Conservation (phyloP, 257 asterid genomes). For the Thymus quinquecostatus region DNA sequence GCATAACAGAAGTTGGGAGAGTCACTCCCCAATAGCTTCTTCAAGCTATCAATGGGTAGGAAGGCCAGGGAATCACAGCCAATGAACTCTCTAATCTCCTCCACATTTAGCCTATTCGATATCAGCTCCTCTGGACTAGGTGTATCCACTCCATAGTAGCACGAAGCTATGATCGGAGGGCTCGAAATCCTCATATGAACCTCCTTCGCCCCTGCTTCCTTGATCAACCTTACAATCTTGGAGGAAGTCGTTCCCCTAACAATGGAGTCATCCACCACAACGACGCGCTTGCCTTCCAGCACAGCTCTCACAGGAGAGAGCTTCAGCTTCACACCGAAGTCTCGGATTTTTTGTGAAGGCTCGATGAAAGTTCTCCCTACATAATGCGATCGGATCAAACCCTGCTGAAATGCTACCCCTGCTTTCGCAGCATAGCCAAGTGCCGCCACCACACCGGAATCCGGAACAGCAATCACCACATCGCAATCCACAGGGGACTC, state of each 20-base stretch:
- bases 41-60: conserved; percentile 63
- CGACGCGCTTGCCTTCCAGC: conserved; percentile 92
- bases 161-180: conserved; percentile 86
- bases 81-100: conserved; percentile 72
- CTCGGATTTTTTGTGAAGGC: conserved; percentile 92
- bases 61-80: conserved; percentile 88
- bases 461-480: conserved; percentile 91
- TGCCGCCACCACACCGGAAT: conserved; percentile 93
- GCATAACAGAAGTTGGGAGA: conserved; percentile 67
- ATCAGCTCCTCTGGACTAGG: conserved; percentile 82
- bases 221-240: conserved; percentile 81
- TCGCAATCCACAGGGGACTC: conserved; percentile 89
- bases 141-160: conserved; percentile 93
- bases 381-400: conserved; percentile 84
- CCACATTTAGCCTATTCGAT: conserved; percentile 74
- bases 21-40: conserved; percentile 52
- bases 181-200: conserved; percentile 95
- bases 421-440: conserved; percentile 84
- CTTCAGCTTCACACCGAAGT: conserved; percentile 89
- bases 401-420: conserved; percentile 91
- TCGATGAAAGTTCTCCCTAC: conserved; percentile 92
- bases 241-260: conserved; percentile 95
- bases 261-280: conserved; percentile 94
- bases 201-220: conserved; percentile 92
- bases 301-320: conserved; percentile 84